A percentile compares a stretch with the other conserved stretches of the same genome.
Evolutionary conservation across 108 stramenopile genomes (phyloP).

Genomic region (Cyclotella atomus): DNA sequence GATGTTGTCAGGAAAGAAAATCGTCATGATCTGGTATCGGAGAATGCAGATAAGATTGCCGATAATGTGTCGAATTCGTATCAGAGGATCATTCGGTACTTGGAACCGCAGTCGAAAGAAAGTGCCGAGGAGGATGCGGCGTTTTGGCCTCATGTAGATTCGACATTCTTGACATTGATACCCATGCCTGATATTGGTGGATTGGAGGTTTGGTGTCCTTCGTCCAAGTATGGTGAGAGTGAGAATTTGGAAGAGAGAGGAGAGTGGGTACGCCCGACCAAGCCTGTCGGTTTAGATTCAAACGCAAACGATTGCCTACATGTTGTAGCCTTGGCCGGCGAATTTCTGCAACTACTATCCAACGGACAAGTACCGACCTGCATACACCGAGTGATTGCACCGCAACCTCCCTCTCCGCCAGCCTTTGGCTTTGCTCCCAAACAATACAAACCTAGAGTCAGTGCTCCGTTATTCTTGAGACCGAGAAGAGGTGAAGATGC

Average conservation of each 20-base stretch:
- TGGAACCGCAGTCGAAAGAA: conserved; percentile 18
- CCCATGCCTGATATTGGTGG: conserved; percentile 51
- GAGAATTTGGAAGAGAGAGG: conserved; percentile 13
- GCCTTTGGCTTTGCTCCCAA: neutral
- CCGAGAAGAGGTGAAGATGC: conserved; percentile 42
- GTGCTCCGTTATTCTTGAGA: conserved; percentile 43
- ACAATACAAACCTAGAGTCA: conserved; percentile 13
- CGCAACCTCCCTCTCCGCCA: conserved; percentile 7
- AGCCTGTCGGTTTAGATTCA: neutral
- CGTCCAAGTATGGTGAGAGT: neutral
- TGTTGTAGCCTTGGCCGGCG: conserved; percentile 43
- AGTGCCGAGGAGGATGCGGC: conserved; percentile 13
- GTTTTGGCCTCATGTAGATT: conserved; percentile 47
- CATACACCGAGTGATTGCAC: conserved; percentile 48
- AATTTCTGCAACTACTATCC: conserved; percentile 45
- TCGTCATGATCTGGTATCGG: neutral
- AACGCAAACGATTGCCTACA: conserved; percentile 1
- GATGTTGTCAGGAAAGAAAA: neutral
- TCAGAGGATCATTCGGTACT: conserved; percentile 46
- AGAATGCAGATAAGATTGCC: conserved; percentile 11
- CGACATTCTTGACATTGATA: conserved; percentile 44
- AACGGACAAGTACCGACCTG: conserved; percentile 44
- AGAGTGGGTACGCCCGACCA: conserved; percentile 46
- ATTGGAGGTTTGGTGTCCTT: conserved; percentile 53
- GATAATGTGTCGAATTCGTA: conserved; percentile 43